Evolutionary conservation across 2,329 filamentous ascomycete species (phyloP).

Genomic region (Penicillium sp.): DNA sequence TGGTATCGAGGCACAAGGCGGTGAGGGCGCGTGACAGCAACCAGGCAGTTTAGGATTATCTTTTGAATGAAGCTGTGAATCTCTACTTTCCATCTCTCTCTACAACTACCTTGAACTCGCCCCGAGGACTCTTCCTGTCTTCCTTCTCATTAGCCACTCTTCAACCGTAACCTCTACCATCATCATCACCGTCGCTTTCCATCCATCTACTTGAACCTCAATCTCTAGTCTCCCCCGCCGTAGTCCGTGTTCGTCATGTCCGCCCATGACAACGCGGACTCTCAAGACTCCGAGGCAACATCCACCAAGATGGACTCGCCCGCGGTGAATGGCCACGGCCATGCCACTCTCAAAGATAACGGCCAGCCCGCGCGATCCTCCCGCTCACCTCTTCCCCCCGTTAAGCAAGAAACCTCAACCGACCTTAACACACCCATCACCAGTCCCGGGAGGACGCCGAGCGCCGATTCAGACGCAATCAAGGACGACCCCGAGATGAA

Average conservation of each 20-base stretch:
- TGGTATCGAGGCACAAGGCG: conserved; percentile 12
- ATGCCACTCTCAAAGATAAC: conserved; percentile 19
- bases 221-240: conserved; percentile 3
- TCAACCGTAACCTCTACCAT: background rate
- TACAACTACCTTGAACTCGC: background rate
- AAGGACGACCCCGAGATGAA: conserved; percentile 10
- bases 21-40: conserved; percentile 18
- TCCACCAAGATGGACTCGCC: conserved; percentile 30
- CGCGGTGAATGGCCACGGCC: conserved; percentile 26
- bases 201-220: conserved; percentile 2
- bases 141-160: conserved; percentile 5
- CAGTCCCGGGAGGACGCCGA: background rate
- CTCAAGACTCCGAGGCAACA: conserved; percentile 41
- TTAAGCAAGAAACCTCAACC: conserved; percentile 22
- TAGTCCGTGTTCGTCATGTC: conserved; percentile 45
- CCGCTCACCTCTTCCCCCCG: conserved; percentile 18
- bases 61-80: conserved; percentile 8
- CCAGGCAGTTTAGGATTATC: conserved; percentile 10
- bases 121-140: background rate
- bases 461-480: conserved; percentile 19
- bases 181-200: background rate
- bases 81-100: background rate
- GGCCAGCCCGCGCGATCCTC: conserved; percentile 20
- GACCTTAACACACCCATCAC: background rate
- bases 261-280: conserved; percentile 44